Evolutionary conservation across 2,329 filamentous ascomycete genomes (phyloP), one percentile per base, ranked within the genome.

Genomic region (Pyricularia grisea): DNA sequence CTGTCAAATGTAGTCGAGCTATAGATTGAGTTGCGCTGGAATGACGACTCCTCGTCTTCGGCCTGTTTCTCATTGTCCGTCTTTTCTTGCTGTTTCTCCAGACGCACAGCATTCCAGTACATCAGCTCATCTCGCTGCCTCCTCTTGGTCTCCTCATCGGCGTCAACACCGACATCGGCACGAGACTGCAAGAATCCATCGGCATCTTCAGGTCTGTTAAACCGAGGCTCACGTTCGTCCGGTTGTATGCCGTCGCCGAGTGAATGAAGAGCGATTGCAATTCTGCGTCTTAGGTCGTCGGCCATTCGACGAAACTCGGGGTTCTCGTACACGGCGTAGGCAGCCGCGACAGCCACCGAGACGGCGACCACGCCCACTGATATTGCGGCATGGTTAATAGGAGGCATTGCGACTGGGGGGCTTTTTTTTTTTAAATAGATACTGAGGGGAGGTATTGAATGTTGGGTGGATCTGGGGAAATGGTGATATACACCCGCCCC

Each of bases 131-230:
- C 87, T 55, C 87, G 82, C 75, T 90, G 88, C 70, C 86, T 81
- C 72, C 84, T 83, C 68, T 85, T 82, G 27, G 83, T 85, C 72
- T 87, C 88, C 67, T 89, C 87, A 72, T 90, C 88, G 69, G 87
- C 87, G 42, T 88, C 87, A 27, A 89, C 83, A 20, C 81, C 84
- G 1, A 79, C 74, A 36, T 84, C 80, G 67, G 73, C 72, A n/a
- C 81, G 79, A 10, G 86, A 87, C 73, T 83, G 78, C 69, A 88
- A 75, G 74, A 90, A 90, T 10, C 87, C 88, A 68, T 89, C 84
- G 69, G 87, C 87, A 76, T 90, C 88, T 75, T 90, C 88, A 67
- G 88, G 88, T 14, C 88, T 80, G 75, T 90, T 90, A 77, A 89
- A 89, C 31, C 85, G 78, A 69, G 88, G 88, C 72, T 86, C 79